phyloP scores from a whole-genome alignment of 345 rosid species.

The Orychophragmus violaceus region DNA sequence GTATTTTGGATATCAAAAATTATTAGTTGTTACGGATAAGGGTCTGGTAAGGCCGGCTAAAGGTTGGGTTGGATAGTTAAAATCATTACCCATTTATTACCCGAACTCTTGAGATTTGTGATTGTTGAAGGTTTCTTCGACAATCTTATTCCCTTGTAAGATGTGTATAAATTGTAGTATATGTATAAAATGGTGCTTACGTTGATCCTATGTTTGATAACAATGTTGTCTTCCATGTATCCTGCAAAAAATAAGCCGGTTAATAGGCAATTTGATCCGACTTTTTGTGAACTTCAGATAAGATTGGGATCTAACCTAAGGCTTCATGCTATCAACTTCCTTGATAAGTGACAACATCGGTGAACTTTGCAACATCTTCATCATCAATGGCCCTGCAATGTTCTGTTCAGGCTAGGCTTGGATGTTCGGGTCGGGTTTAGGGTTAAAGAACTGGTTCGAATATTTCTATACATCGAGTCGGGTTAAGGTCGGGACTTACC shows the following conservation, averaged over 20 bases:
- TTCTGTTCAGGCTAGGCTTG: too few species aligned
- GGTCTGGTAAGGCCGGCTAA: too few species aligned
- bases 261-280: background rate
- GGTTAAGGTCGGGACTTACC: too few species aligned
- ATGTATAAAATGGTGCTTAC: background rate
- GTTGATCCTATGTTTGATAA: background rate
- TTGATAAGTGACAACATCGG: slow-evolving; percentile 67
- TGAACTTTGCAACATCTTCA: slow-evolving; percentile 69
- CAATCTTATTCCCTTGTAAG: background rate
- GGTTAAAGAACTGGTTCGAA: too few species aligned
- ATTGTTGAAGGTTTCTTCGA: background rate
- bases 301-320: slow-evolving; percentile 42
- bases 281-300: background rate
- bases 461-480: too few species aligned
- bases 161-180: background rate
- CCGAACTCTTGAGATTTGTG: background rate
- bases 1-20: too few species aligned
- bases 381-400: slow-evolving; percentile 66
- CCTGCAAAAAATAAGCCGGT: too few species aligned
- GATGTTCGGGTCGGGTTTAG: too few species aligned
- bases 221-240: too few species aligned
- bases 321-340: slow-evolving; percentile 87
- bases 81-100: too few species aligned
- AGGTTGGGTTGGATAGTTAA: too few species aligned
- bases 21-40: too few species aligned